Base-by-base conservation (phyloP, 805 yeast genomes). In the Pichia nakasei region DNA sequence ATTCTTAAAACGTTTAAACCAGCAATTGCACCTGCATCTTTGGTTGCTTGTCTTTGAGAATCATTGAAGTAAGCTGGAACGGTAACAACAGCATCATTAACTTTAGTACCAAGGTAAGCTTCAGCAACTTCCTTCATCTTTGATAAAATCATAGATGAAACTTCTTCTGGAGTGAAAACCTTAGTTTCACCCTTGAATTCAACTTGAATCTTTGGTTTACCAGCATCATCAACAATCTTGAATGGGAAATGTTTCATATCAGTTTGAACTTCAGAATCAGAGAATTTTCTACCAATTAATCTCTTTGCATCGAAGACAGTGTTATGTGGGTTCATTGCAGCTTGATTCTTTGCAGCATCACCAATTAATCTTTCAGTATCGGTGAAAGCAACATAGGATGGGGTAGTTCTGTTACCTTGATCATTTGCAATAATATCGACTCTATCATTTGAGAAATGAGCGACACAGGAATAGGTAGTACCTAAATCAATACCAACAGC, bases 321-420 rank as follows among this genome's bases (percentile, higher is more conserved):
- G 78, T 89, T 89, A 46, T 72, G 64, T 52, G 95, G 96, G 74
- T 88, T 88, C 66, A 88, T 79, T 46, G 96, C 89, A 52, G 96
- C 96, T 73, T 88, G 97, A 70, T 89, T 88, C 82, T 88, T 88
- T 53, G 96, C 97, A 55, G 96, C 91, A 67, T 87, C 96, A 72
- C 96, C 96, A 61, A 87, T 85, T 60, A 87, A 75, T 72, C 96
- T 81, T 75, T 88, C 97, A 45, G 84, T 78, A 55, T 84, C 93
- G 43, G 95, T 85, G 74, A 88, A 88, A 36, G 96, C 96, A 45
- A 89, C 97, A 65, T 83, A 89, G 27, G 96, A 89, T 46, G 97
- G 96, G 46, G 97, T 89, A 48, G 89, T 88, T 77, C 97, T 86
- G 79, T 88, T 88, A 80, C 97, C 97, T 75, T 88, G 97, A 68